Evolutionary conservation across 1,139 yeast genomes (phyloP), one percentile per base, ranked within the genome.

Genomic region (Entelexis paramagnoliae): DNA sequence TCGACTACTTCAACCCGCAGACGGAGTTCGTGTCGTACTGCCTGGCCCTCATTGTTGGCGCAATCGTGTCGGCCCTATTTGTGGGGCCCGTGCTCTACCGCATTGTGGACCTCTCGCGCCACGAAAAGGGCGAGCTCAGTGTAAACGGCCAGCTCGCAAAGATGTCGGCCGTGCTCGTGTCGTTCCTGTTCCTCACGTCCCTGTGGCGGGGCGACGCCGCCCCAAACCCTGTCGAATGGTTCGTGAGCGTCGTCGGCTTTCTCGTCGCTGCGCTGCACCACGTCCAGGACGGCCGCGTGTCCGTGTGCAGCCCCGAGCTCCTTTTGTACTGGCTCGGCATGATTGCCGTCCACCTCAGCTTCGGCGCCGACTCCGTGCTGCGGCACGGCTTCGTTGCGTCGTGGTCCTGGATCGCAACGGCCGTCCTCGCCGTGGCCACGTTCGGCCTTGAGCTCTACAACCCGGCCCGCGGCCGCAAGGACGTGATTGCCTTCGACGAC

Each of bases 401-500:
- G 14, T 48, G 48, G 45, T 22, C 42, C 7, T 14, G 39, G 6
- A 26, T 42, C 3, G 8, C 42, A 1, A 22, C 48, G 1, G 49
- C 59, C 1, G 30, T 45, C 2, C 9, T 49, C 7, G 19, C 55
- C 8, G 8, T 51, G 16, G n/a, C 40, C 5, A 28, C 45, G 2
- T 45, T 58, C 11, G 14, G 38, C 10, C 35, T 55, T 10, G 60
- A 58, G 33, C 26, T 50, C 1, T 10, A 16, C 30, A 56, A 50
- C 36, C 49, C 51, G 7, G 2, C 36, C 8, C 10, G 36, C 3
- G 38, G 28, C 8, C 44, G 30, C 16, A 29, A 42, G 10, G 51
- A 36, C 4, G 40, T 19, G 1, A 33, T 48, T 1, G 50, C 50
- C 8, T 58, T 63, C 58, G 96, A 87, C 60, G 69, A 71, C 39